Evolutionary conservation across 371 early-diverging fungal species (phyloP).

Genomic region (Umbelopsis sp.): DNA sequence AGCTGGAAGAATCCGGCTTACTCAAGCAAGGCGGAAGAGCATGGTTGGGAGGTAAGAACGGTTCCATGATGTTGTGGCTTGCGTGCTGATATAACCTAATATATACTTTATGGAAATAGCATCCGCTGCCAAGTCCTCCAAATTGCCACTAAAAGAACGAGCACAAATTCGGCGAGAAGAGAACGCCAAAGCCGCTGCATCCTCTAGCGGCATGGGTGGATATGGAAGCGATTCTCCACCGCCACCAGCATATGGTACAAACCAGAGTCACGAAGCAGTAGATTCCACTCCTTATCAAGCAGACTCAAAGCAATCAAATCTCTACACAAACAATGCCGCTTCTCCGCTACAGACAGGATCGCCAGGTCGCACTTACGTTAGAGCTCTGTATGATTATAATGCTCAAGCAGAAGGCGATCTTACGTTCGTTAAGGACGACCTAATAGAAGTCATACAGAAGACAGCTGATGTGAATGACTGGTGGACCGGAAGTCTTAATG

Average conservation of each 20-base stretch:
- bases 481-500: conserved; percentile 76
- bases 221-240: conserved; percentile 12
- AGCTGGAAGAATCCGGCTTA: conserved; percentile 43
- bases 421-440: conserved; percentile 66
- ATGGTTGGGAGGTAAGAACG: conserved; percentile 35
- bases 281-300: neutral
- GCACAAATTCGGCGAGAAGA: conserved; percentile 33
- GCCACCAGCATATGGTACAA: conserved; percentile 7
- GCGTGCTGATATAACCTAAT: neutral
- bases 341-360: conserved; percentile 5
- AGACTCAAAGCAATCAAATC: neutral
- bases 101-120: conserved; percentile 26
- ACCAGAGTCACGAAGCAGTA: neutral
- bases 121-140: conserved; percentile 34
- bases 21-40: conserved; percentile 50
- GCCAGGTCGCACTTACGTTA: conserved; percentile 28
- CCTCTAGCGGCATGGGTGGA: conserved; percentile 21
- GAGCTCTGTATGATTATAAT: conserved; percentile 75
- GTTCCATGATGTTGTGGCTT: neutral
- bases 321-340: neutral
- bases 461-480: conserved; percentile 67
- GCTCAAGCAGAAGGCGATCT: conserved; percentile 74
- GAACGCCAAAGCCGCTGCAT: conserved; percentile 20
- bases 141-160: conserved; percentile 37
- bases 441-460: conserved; percentile 64